Evolutionary conservation across 1,284 basidiomycete genomes (phyloP), one percentile per base, ranked within the genome.

Genomic region (Boletellus deceptivus): DNA sequence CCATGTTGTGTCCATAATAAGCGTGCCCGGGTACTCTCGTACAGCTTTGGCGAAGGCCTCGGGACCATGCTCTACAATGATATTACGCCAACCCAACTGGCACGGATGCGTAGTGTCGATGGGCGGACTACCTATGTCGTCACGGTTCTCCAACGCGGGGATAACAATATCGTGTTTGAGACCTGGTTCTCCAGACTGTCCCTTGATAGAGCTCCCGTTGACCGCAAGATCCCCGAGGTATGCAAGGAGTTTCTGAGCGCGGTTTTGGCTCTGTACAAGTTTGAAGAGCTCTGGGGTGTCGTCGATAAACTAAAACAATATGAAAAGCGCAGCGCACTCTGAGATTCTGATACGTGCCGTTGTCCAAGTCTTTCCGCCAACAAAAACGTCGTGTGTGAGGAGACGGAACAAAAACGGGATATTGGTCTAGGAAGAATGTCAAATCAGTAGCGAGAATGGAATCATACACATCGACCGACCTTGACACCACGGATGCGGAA

Each of bases 401-500:
- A 99, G 83, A 57, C 95, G 90, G 84, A 99, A 97, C 60, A 99
- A 76, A 90, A 99, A 99, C 27, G 97, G 97, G 60, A 99, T 99
- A 75, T 99, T 99, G 60, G 94, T 98, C 91, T 93, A 59, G 42
- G 25, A 11, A 38, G 17, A 29, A 29, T 27, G 47, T 50, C n/a
- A 57, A 38, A 10, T 25, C 31, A 10, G 14, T 25, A 39, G 22
- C 41, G 10, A 50, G 16, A 39, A 36, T 11, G 33, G 3, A 14
- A 2, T 20, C 7, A 17, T 18, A 31, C 29, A 14, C n/a, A 36
- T 57, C 52, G 33, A 51, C 63, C 25, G 47, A 86, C 89, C 84
- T 98, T 98, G 71, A 98, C 95, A 65, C 96, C 96, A 64, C 97
- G 93, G 63, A 99, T 99, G 69, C 97, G 91, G 88, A 99, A 99